Conservation (phyloP, 1,139 yeast genomes). For the Protomyces gravidus region DNA sequence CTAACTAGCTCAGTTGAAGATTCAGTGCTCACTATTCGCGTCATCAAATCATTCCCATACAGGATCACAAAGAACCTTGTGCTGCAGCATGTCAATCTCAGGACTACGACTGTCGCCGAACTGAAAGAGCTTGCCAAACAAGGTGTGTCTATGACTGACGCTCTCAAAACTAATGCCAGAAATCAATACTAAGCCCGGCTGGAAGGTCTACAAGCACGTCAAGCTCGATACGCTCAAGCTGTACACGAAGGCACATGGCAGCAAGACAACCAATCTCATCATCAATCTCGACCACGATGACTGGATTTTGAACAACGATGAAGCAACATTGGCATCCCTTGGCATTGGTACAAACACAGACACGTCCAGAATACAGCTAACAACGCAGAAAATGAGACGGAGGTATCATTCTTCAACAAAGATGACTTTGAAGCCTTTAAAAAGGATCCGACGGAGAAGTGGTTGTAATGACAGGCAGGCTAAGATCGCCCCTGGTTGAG, state of each 20-base stretch:
- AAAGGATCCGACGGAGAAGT: conserved; percentile 81
- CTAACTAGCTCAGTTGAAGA: conserved; percentile 43
- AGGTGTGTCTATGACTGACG: conserved; percentile 32
- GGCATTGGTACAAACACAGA: conserved; percentile 49
- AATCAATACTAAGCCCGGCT: conserved; percentile 9
- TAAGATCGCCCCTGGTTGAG: neutral
- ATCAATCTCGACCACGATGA: conserved; percentile 78
- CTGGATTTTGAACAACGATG: conserved; percentile 56
- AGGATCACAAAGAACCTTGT: conserved; percentile 82
- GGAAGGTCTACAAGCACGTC: conserved; percentile 18
- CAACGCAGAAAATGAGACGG: conserved; percentile 74
- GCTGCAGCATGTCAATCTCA: conserved; percentile 66
- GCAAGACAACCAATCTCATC: conserved; percentile 72
- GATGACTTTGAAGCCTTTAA: conserved; percentile 64
- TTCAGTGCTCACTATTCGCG: conserved; percentile 77
- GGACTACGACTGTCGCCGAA: conserved; percentile 61
- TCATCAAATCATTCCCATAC: conserved; percentile 87
- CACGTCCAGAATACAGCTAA: neutral
- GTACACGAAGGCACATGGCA: conserved; percentile 93
- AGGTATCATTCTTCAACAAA: conserved; percentile 69
- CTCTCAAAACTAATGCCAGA: conserved; percentile 38
- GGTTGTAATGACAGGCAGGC: conserved; percentile 45
- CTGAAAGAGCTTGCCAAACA: conserved; percentile 46
- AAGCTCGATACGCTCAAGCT: conserved; percentile 51
- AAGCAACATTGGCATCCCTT: conserved; percentile 54